phyloP scores from a whole-genome alignment of 441 rosid genomes.

The Populus hybrid region DNA sequence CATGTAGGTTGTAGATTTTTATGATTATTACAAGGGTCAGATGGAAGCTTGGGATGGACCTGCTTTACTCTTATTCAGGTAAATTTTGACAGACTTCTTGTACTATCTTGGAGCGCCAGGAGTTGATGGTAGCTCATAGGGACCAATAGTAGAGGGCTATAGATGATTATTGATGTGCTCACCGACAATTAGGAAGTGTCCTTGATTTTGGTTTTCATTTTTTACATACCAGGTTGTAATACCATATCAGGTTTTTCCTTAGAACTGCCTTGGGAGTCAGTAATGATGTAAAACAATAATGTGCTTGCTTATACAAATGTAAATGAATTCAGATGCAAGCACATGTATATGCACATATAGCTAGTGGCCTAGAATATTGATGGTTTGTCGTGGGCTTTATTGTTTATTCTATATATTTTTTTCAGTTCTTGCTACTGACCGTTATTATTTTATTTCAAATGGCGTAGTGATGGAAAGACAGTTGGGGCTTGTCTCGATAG shows the following conservation, averaged over 20 bases:
- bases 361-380: slow-evolving; percentile 4
- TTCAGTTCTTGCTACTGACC: slow-evolving; percentile 41
- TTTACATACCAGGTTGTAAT: background rate
- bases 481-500: slow-evolving; percentile 99
- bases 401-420: slow-evolving; percentile 23
- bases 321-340: background rate
- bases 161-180: background rate
- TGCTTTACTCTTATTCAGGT: slow-evolving; percentile 98
- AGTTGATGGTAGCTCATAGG: background rate
- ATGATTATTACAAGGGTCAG: slow-evolving; percentile 98
- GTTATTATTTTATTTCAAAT: slow-evolving; percentile 40
- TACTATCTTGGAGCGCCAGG: background rate
- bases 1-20: slow-evolving; percentile 78
- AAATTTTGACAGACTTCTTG: slow-evolving; percentile 19
- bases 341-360: background rate
- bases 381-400: background rate
- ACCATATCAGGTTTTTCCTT: background rate
- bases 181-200: background rate
- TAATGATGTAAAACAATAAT: background rate
- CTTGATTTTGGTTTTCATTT: background rate
- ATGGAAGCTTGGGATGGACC: slow-evolving; percentile 99
- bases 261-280: background rate
- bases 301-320: background rate
- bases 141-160: background rate
- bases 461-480: slow-evolving; percentile 97